phyloP scores from a whole-genome alignment of 2,329 filamentous ascomycete species.

The Domatiomyces globalis region DNA sequence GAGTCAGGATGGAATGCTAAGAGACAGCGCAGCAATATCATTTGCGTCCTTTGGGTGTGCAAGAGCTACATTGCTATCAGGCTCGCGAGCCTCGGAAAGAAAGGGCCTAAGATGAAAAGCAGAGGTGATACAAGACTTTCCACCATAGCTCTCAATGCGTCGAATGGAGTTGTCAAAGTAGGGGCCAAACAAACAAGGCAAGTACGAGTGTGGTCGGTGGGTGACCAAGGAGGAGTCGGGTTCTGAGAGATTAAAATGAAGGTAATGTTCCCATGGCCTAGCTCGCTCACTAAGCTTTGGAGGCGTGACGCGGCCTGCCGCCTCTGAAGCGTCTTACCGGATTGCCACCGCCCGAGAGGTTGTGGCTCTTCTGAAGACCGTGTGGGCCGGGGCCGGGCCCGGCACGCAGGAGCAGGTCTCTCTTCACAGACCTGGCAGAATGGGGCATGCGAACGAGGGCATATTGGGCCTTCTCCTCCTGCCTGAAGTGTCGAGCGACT shows the following conservation, averaged over 20 bases:
- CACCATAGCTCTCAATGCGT: background rate
- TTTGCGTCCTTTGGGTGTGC: background rate
- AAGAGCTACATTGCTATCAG: background rate
- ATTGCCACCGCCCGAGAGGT: background rate
- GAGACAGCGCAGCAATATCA: background rate
- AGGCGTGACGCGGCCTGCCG: background rate
- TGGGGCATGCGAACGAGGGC: conserved; percentile 14
- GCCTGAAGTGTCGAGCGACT: conserved; percentile 7
- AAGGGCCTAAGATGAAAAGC: background rate
- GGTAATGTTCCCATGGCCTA: background rate
- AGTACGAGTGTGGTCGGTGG: too few species aligned
- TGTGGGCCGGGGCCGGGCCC: background rate
- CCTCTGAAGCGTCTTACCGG: background rate
- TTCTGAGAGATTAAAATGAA: background rate
- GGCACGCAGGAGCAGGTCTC: conserved; percentile 6
- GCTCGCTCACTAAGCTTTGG: background rate
- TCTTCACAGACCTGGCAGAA: conserved; percentile 10
- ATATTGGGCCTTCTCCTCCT: conserved; percentile 10
- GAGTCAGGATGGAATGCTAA: too few species aligned
- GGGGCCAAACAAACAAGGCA: too few species aligned
- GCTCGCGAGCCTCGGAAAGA: background rate
- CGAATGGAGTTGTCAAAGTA: background rate
- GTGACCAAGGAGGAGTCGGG: too few species aligned
- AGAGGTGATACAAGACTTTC: background rate
- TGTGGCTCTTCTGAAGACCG: background rate